Percentiles rank a stretch among this genome's conserved stretches.
phyloP scores from a whole-genome alignment of 768 basidiomycete species.

The Glaciozyma martinii region DNA sequence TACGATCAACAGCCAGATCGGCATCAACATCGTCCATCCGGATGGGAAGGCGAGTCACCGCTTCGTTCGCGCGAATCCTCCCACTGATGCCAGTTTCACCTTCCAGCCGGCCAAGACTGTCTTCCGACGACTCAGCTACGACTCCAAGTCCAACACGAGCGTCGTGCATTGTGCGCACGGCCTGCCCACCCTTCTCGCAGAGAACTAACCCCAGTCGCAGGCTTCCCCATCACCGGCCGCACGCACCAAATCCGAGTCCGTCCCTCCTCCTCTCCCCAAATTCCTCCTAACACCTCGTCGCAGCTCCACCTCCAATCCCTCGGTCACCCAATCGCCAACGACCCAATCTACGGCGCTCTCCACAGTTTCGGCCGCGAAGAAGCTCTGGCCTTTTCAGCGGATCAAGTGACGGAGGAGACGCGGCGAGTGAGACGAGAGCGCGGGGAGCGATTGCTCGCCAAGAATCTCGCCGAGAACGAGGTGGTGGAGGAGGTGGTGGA shows the following conservation, averaged over 20 bases:
- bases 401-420: too few species aligned
- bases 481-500: not conserved
- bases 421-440: not conserved
- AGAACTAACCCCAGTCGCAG: slow-evolving; percentile 40
- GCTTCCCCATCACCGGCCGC: slow-evolving; percentile 80
- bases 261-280: not conserved
- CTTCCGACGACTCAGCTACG: slow-evolving; percentile 74
- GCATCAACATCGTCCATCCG: slow-evolving; percentile 88
- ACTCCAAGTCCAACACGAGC: slow-evolving; percentile 67
- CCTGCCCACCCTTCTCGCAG: too few species aligned
- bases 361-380: slow-evolving; percentile 36
- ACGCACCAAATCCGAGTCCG: slow-evolving; percentile 84
- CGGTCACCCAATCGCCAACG: slow-evolving; percentile 88
- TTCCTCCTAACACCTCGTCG: not conserved
- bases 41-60: slow-evolving; percentile 68
- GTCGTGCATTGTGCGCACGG: slow-evolving; percentile 64
- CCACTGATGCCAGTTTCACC: not conserved
- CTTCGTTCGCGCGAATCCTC: not conserved
- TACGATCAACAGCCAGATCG: slow-evolving; percentile 92
- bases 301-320: slow-evolving; percentile 80
- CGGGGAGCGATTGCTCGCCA: slow-evolving; percentile 28
- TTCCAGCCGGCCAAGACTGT: slow-evolving; percentile 73
- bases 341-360: slow-evolving; percentile 69
- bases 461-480: not conserved
- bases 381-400: slow-evolving; percentile 26